A percentile compares a stretch with the other conserved stretches of the same genome.
Conservation (phyloP, 768 basidiomycete genomes). For the Tylopilus rubrobrunneus region DNA sequence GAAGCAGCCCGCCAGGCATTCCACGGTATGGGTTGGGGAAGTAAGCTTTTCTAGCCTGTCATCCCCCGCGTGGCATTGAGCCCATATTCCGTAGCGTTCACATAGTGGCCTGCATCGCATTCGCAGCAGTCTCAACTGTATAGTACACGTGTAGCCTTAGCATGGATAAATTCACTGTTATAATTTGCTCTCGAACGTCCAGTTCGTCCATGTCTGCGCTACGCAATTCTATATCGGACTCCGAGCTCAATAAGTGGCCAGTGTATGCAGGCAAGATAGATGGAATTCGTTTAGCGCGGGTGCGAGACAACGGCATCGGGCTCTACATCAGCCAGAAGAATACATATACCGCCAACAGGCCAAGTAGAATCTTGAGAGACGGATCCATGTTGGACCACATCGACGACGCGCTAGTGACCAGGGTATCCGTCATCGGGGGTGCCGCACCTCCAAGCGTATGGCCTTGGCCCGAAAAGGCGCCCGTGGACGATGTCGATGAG, state of each 20-base stretch:
- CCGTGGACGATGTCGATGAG: slow-evolving; percentile 27
- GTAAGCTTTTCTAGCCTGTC: slow-evolving; percentile 10
- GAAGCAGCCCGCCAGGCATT: slow-evolving; percentile 62
- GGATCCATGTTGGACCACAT: slow-evolving; percentile 54
- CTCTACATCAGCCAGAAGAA: slow-evolving; percentile 44
- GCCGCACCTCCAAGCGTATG: slow-evolving; percentile 60
- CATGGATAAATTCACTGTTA: background rate
- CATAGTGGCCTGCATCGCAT: background rate
- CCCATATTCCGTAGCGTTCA: slow-evolving; percentile 11
- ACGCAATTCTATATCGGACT: background rate
- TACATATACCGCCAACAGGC: slow-evolving; percentile 59
- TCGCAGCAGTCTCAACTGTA: background rate
- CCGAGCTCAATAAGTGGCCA: background rate
- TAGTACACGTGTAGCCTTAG: slow-evolving; percentile 2
- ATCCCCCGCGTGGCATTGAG: background rate
- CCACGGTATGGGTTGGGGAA: slow-evolving; percentile 50
- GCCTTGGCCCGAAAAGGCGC: slow-evolving; percentile 68
- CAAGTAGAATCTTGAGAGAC: slow-evolving; percentile 62
- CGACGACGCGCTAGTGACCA: slow-evolving; percentile 33
- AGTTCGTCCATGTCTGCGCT: background rate
- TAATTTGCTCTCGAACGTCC: background rate
- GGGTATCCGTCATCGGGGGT: slow-evolving; percentile 33
- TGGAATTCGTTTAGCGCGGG: background rate
- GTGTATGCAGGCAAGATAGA: background rate
- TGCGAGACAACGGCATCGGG: background rate